A percentile compares a stretch with the other conserved stretches of the same genome.
These are phyloP conservation scores for Phylloporus sp. DNA, from an alignment of 768 basidiomycete species.

Conservation along the genomic window DNA sequence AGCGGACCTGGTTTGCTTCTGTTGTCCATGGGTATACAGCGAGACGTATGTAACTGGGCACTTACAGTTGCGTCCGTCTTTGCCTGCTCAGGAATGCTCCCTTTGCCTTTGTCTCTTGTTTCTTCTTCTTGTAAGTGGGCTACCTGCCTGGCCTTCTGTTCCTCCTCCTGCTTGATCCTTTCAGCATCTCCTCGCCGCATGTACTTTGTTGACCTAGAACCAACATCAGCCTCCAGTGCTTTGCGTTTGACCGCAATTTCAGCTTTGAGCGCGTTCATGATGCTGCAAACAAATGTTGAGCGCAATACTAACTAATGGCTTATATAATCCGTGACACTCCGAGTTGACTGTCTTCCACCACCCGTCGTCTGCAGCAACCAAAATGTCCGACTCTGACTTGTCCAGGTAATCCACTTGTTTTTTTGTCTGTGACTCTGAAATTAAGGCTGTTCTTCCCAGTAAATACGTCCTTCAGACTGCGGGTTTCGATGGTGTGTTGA, in stretches of 20 bases:
- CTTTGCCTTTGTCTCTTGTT: conserved; percentile 14
- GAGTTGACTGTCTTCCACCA: conserved; percentile 33
- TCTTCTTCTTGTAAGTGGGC: conserved; percentile 33
- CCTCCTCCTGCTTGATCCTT: conserved; percentile 49
- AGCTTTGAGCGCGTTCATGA: conserved; percentile 88
- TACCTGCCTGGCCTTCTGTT: conserved; percentile 32
- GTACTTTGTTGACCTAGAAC: conserved; percentile 72
- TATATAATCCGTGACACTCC: conserved; percentile 29
- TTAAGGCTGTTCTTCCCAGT: conserved; percentile 38
- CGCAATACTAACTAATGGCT: conserved; percentile 5
- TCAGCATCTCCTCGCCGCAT: conserved; percentile 91
- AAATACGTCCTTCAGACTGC: conserved; percentile 92
- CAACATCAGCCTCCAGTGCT: conserved; percentile 47
- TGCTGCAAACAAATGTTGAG: neutral
- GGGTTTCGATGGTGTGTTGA: conserved; percentile 76
- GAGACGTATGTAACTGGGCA: conserved; percentile 8
- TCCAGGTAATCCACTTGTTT: conserved; percentile 43
- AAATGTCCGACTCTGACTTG: conserved; percentile 61
- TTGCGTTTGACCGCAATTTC: conserved; percentile 90
- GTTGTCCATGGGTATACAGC: conserved; percentile 46
- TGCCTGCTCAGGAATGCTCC: conserved; percentile 18
- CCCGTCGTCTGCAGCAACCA: conserved; percentile 37
- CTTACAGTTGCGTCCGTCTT: conserved; percentile 44
- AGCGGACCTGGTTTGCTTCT: conserved; percentile 38
- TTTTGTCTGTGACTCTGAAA: conserved; percentile 1